Evolutionary conservation across 352 stramenopile genomes (phyloP), one percentile per base, ranked within the genome.

Genomic region (Globisporangium apiculatum): DNA sequence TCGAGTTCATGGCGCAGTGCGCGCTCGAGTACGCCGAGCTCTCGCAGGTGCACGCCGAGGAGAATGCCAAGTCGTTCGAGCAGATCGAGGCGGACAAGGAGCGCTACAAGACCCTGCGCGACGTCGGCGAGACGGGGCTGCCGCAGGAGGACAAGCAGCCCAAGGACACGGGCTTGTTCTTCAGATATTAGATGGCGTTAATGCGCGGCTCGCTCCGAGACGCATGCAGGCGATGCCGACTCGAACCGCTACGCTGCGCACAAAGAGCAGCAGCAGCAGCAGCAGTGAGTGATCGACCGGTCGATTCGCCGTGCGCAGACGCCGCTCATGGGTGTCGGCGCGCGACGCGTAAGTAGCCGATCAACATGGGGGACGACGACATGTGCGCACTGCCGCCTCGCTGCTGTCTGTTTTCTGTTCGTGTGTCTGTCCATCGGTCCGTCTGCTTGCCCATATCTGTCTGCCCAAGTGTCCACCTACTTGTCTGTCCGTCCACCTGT

Each of bases 1-100:
- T 91, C 48, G 80, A 86, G 62, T 95, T 95, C 66, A 91, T 95
- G 79, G 82, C 91, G 74, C 82, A 91, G 69, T 91, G 77, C 80
- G 84, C 83, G 65, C 68, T 87, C 57, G 86, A 95, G 68, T 94
- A 94, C 68, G 71, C 77, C 55, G 79, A 94, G 64, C 73, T 94
- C 36, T 82, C 86, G 45, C 61, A 83, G 52, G 71, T 87, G 59
- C 84, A 95, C 69, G 76, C 79, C 8, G 58, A 66, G 43, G 86
- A 95, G 67, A 78, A 62, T 58, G 77, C 73, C 71, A 95, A 95
- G 82, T 84, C 60, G 54, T 95, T 93, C 56, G 82, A 89, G 59
- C 60, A 95, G 64, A 72, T 94, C 63, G 79, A 92, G 58, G 79
- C 73, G 18, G 84, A 94, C 62, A 74, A 76, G 64, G 70, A 92